These are phyloP conservation scores for Coccinonectria pachysandricola DNA, from an alignment of 2,329 filamentous ascomycete species.

Conservation along the genomic window DNA sequence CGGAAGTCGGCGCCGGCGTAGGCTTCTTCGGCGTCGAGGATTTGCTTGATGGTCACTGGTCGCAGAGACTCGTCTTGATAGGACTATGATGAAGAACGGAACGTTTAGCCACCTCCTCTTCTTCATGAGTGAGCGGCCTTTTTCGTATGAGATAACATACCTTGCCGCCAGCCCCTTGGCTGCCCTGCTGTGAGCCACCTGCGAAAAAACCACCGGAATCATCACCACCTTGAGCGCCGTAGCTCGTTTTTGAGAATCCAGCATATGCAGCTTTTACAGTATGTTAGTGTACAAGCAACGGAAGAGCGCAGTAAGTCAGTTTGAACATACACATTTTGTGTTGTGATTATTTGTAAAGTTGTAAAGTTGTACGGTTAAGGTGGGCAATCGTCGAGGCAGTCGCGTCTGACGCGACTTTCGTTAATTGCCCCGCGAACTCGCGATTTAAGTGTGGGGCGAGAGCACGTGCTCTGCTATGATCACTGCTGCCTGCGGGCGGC, in stretches of 20 bases:
- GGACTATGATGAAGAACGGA: constrained; percentile 27
- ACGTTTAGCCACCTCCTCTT: no score
- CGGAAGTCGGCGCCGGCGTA: constrained; percentile 66
- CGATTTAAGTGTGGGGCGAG: no score
- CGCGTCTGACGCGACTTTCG: no score
- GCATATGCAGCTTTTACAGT: constrained; percentile 44
- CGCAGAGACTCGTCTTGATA: constrained; percentile 79
- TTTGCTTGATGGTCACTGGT: constrained; percentile 91
- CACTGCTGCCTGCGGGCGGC: no score
- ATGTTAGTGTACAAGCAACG: no score
- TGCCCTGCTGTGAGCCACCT: constrained; percentile 49
- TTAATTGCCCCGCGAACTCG: no score
- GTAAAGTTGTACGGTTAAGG: no score
- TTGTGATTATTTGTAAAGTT: constrained; percentile 9
- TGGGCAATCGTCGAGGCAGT: no score
- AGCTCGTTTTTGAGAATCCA: constrained; percentile 35
- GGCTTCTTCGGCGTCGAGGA: constrained; percentile 70
- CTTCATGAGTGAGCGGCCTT: constrained; percentile 7
- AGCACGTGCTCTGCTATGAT: no score
- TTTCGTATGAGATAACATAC: constrained; percentile 19
- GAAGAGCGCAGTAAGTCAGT: not conserved
- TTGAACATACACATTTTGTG: constrained; percentile 25
- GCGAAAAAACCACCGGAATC: constrained; percentile 53
- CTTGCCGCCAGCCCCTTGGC: constrained; percentile 37
- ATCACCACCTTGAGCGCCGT: constrained; percentile 46